phyloP scores from a whole-genome alignment of 2,329 filamentous ascomycete species.

The Thermomyces lanuginosus region DNA sequence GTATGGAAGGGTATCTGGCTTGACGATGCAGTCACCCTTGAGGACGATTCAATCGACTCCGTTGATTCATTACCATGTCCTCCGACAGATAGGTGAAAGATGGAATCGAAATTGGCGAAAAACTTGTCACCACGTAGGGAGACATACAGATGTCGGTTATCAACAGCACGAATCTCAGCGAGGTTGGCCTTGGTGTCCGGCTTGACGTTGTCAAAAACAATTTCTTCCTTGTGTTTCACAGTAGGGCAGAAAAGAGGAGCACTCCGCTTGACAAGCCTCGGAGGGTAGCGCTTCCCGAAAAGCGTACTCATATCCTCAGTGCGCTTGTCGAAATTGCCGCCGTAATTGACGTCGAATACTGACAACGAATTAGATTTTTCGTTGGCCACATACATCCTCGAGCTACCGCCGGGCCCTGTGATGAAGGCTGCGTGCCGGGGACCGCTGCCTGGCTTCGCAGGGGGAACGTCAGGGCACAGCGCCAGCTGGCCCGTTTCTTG shows the following conservation, averaged over 20 bases:
- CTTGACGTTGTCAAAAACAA: conserved; percentile 7
- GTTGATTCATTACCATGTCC: too few species aligned
- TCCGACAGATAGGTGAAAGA: too few species aligned
- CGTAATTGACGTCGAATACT: conserved; percentile 19
- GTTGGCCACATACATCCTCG: conserved; percentile 32
- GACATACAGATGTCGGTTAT: conserved; percentile 14
- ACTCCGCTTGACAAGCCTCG: too few species aligned
- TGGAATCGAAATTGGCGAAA: too few species aligned
- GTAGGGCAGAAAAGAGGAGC: too few species aligned
- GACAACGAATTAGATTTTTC: conserved; percentile 42
- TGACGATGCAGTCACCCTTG: too few species aligned
- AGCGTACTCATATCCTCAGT: too few species aligned
- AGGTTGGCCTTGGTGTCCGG: conserved; percentile 15
- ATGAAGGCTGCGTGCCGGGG: conserved; percentile 53
- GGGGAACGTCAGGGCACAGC: conserved; percentile 28
- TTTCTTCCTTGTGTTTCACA: conserved; percentile 7
- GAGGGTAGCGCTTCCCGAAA: too few species aligned
- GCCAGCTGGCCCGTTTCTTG: conserved; percentile 27
- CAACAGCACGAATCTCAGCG: conserved; percentile 12
- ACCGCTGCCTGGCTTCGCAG: conserved; percentile 37
- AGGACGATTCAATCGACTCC: conserved; percentile 14
- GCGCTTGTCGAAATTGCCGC: conserved; percentile 8
- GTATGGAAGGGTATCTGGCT: too few species aligned
- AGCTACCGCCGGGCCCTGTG: conserved; percentile 4
- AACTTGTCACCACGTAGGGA: conserved; percentile 18